Percentiles rank a stretch among this genome's conserved stretches.
Evolutionary conservation across 768 basidiomycete genomes (phyloP).

Genomic region (Russula sp.): DNA sequence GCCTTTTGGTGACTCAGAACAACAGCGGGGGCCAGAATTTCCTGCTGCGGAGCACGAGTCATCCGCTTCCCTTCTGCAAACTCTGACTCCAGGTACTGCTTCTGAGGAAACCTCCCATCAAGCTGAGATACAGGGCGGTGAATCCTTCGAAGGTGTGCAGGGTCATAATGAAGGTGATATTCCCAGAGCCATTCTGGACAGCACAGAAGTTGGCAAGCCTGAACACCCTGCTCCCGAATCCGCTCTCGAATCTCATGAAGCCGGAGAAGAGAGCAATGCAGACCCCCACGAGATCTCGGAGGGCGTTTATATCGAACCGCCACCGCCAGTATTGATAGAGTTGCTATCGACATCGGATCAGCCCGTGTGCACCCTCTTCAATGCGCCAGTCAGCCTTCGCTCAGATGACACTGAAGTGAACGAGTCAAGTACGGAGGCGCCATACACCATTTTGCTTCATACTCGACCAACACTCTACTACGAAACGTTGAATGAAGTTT

Average conservation of each 20-base stretch:
- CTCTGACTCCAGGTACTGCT: not conserved
- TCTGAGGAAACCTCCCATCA: not conserved
- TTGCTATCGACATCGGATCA: conserved; percentile 34
- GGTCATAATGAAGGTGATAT: not conserved
- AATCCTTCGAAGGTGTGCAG: not conserved
- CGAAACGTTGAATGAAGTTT: conserved; percentile 61
- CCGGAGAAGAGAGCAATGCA: not conserved
- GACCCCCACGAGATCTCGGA: conserved; percentile 21
- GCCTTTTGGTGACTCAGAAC: conserved; percentile 1
- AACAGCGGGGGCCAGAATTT: not conserved
- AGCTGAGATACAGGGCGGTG: not conserved
- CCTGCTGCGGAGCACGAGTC: not conserved
- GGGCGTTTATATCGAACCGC: conserved; percentile 68
- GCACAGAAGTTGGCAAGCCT: not conserved
- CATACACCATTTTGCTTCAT: conserved; percentile 45
- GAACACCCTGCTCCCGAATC: not conserved
- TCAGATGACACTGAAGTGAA: conserved; percentile 7
- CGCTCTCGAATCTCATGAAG: not conserved
- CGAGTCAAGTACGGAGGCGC: conserved; percentile 19
- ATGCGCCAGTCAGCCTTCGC: conserved; percentile 4
- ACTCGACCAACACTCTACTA: conserved; percentile 67
- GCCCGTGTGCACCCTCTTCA: conserved; percentile 27
- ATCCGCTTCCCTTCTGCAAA: not conserved
- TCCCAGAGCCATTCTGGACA: not conserved
- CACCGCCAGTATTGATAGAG: conserved; percentile 56